Base-by-base conservation (phyloP, 352 stramenopile species). In the Globisporangium cylindrosporum region DNA sequence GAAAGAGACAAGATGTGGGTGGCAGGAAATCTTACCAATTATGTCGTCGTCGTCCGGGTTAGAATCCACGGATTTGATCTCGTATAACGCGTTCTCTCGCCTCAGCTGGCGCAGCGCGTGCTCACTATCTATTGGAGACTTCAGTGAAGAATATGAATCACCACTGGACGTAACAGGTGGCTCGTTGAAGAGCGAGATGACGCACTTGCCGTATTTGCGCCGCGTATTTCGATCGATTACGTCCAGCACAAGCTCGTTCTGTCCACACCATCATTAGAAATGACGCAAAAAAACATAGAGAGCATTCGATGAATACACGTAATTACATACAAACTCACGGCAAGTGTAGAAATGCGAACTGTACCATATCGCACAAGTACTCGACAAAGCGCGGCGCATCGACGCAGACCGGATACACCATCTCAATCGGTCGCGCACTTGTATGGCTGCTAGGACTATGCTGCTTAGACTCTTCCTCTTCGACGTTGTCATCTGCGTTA, bases 151-250 rank as follows among this genome's bases (percentile, higher is more conserved):
- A 24, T 12, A 36, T 51, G 24, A 20, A 27, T 53, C 38, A 53
- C 36, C 15, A 54, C 14, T 32, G 29, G 53, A 27, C 15, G 20
- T 29, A 61, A 20, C 55, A 41, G 27, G 25, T 15, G 57, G 3
- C 10, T 18, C 24, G 10, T 18, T 32, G 32, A 72, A 43, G 15
- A 86, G 48, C 55, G 69, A 58, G 12, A 86, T 15, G 1, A 36
- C 62, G 41, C 75, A 82, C 25, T 71, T 64, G 4, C 84, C 84
- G 27, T 78, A 66, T 34, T 79, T 79, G 24, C 68, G 80, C 12
- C 80, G 64, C 1, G 77, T 78, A 3, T 34, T 36, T 38, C 78
- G 79, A 60, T 93, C 83, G 32, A 91, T 80, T 62, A 93, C 81
- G 29, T 93, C 85, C 22, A 92, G 55, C 43, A 71, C 66, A 27